Evolutionary conservation across 495 filamentous ascomycete species (phyloP).

Genomic region (Talaromyces stipitatus): DNA sequence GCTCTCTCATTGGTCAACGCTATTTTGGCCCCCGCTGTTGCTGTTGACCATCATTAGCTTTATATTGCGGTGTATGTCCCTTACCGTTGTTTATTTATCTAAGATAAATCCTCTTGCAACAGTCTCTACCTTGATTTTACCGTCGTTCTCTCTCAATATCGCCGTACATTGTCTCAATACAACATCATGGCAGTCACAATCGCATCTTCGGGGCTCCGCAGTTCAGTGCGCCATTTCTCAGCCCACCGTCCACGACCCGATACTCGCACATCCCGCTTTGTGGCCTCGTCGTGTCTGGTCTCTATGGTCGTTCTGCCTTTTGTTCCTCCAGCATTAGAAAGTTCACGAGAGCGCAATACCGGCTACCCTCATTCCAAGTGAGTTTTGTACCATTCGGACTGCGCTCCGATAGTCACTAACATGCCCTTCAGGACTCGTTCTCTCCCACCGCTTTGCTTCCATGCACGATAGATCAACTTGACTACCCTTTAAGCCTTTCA

Average conservation of each 20-base stretch:
- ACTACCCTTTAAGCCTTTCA: neutral
- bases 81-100: neutral
- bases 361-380: conserved; percentile 32
- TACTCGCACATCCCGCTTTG: conserved; percentile 29
- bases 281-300: conserved; percentile 32
- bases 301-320: conserved; percentile 38
- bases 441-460: conserved; percentile 40
- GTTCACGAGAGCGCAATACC: conserved; percentile 29
- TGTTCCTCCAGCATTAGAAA: conserved; percentile 38
- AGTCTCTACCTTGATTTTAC: too few species aligned
- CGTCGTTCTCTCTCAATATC: too few species aligned
- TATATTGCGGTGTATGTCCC: neutral
- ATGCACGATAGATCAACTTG: conserved; percentile 26
- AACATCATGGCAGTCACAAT: conserved; percentile 20
- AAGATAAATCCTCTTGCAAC: neutral
- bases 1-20: neutral
- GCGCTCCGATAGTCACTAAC: neutral
- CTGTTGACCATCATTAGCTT: neutral
- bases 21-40: neutral
- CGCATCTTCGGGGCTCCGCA: conserved; percentile 25
- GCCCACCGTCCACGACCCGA: conserved; percentile 32
- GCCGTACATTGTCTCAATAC: too few species aligned
- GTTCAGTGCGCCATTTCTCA: conserved; percentile 38
- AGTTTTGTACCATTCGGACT: conserved; percentile 7
- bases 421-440: conserved; percentile 8